These are phyloP conservation scores for Porpolomopsis calyptriformis DNA, from an alignment of 768 basidiomycete species.

Conservation along the genomic window DNA sequence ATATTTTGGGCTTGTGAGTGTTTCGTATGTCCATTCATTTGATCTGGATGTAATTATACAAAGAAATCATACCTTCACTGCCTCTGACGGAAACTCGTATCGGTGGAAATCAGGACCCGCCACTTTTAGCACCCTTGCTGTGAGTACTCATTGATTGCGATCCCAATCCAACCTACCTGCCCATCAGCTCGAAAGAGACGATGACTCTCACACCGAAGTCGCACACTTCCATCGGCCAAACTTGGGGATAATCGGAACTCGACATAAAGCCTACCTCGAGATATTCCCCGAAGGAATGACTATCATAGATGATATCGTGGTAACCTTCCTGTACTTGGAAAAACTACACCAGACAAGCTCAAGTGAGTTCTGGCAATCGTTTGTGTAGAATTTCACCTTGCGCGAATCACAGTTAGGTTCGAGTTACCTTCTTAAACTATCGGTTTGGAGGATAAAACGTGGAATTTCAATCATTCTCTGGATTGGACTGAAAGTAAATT, in stretches of 20 bases:
- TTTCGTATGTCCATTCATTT: background rate
- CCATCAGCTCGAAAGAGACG: slow-evolving; percentile 13
- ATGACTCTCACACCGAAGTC: slow-evolving; percentile 12
- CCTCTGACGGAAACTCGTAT: slow-evolving; percentile 9
- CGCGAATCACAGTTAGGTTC: too few species aligned
- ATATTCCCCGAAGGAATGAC: slow-evolving; percentile 17
- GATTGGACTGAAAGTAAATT: too few species aligned
- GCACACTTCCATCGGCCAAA: slow-evolving; percentile 13
- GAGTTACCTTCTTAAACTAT: too few species aligned
- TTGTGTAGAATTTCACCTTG: too few species aligned
- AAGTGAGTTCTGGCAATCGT: too few species aligned
- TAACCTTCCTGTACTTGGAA: slow-evolving; percentile 23
- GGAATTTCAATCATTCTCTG: too few species aligned
- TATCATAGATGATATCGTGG: slow-evolving; percentile 18
- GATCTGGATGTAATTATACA: background rate
- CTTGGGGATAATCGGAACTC: slow-evolving; percentile 9
- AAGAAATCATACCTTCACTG: slow-evolving; percentile 6
- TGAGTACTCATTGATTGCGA: background rate
- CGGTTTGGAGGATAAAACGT: too few species aligned
- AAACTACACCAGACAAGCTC: slow-evolving; percentile 17
- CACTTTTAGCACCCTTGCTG: background rate
- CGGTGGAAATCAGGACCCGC: slow-evolving; percentile 7
- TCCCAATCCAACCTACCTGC: background rate
- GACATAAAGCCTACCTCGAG: slow-evolving; percentile 12
- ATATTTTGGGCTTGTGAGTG: background rate